Percentiles rank a stretch among this genome's conserved stretches.
Evolutionary conservation across 208 protist species (phyloP).

Genomic region (Trypanosoma cruzi): DNA sequence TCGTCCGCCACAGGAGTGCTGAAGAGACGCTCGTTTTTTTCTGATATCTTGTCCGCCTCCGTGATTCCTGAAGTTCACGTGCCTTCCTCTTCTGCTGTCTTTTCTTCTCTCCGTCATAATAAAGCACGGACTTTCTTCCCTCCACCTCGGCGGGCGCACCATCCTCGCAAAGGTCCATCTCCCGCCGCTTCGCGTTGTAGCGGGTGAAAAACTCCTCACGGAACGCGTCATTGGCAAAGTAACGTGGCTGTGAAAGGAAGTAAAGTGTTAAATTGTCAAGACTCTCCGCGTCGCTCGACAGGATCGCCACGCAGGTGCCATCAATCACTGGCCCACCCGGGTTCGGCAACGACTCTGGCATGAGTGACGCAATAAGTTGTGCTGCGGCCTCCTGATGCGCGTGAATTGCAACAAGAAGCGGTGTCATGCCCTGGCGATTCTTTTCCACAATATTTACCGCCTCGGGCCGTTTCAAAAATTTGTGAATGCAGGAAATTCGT

Average conservation of each 20-base stretch:
- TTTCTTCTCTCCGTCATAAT: neutral
- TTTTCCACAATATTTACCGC: constrained; percentile 32
- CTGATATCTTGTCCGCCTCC: neutral
- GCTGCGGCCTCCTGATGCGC: constrained; percentile 49
- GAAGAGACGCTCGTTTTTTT: neutral
- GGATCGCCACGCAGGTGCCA: constrained; percentile 63
- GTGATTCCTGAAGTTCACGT: neutral
- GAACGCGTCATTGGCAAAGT: constrained; percentile 23
- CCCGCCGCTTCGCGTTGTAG: constrained; percentile 28
- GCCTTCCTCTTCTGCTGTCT: constrained; percentile 2
- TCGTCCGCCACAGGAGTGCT: neutral
- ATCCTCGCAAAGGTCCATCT: constrained; percentile 27
- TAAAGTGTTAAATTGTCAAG: constrained; percentile 62
- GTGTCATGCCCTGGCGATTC: constrained; percentile 67
- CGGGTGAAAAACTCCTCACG: constrained; percentile 23
- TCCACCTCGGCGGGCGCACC: neutral
- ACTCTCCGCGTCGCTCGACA: constrained; percentile 48
- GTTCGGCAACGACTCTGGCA: constrained; percentile 16
- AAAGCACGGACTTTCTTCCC: neutral
- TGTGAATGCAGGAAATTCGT: constrained; percentile 21
- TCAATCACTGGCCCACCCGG: constrained; percentile 67
- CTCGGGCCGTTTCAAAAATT: constrained; percentile 32
- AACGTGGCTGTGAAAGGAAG: constrained; percentile 52
- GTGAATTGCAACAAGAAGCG: constrained; percentile 74
- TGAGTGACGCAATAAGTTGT: constrained; percentile 57